Percentiles rank a stretch among this genome's conserved stretches.
Evolutionary conservation across 169 alveolate genomes (phyloP).

Genomic region (Plasmodium gaboni): DNA sequence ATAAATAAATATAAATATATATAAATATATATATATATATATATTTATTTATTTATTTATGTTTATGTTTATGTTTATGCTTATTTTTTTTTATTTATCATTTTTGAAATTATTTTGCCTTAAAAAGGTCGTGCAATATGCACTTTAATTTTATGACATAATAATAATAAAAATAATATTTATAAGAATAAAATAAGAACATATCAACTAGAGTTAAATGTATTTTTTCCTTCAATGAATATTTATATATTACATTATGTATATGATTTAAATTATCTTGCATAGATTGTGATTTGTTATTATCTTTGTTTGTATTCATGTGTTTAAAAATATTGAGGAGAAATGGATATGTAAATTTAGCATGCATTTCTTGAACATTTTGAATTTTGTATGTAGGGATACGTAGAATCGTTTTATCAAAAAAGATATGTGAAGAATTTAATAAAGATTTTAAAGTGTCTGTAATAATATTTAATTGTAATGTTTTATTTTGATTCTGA

Average conservation of each 20-base stretch:
- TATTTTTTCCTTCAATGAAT: background rate
- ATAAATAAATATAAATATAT: background rate
- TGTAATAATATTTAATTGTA: background rate
- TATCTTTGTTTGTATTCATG: background rate
- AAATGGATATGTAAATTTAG: background rate
- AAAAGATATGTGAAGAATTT: background rate
- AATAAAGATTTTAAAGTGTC: background rate
- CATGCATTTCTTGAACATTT: constrained; percentile 2
- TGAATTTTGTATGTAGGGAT: constrained; percentile 6
- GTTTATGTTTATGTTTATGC: background rate
- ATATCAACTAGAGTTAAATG: constrained; percentile 15
- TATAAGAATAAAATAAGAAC: constrained; percentile 10
- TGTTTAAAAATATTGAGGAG: background rate
- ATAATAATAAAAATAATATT: constrained; percentile 29
- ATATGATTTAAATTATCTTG: background rate
- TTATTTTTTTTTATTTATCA: background rate
- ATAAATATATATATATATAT: background rate
- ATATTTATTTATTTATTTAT: background rate
- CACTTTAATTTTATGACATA: constrained; percentile 14
- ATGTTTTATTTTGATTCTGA: too few relatives aligned
- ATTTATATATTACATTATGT: background rate
- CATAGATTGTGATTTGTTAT: background rate
- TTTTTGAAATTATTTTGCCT: background rate
- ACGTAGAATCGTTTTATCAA: background rate
- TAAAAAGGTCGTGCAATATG: background rate